Base-by-base conservation (phyloP, 2,329 filamentous ascomycete genomes). In the Metarhizium sp. region DNA sequence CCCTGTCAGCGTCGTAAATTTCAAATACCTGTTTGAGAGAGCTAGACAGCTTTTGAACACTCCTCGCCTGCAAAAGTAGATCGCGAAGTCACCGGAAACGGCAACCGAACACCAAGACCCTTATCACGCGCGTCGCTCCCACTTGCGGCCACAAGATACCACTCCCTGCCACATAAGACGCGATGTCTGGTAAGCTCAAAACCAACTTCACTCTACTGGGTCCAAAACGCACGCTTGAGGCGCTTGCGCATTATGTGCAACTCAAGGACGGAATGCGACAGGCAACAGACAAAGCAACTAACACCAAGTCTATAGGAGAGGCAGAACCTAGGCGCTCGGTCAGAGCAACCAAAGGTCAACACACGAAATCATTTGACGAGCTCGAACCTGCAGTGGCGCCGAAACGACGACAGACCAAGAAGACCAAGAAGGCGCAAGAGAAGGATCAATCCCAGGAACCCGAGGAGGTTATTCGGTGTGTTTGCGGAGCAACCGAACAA, bases 321-420 rank as follows among this genome's bases (percentile, higher is more conserved):
- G 71, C 75, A 57, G 92, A 96, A 80, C 89, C 91, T 57, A 87
- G 94, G 70, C 89, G 94, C 68, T 99, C 94, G 47, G 92, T 94
- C 61, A 88, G 94, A 66, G 91, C 92, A 65, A 99, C 94, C 60
- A 99, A 99, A 69, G 94, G 94, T 68, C 92, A 96, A 66, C 91
- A 97, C 72, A 87, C 85, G 30, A 96, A 96, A 72, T 87, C 88
- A 61, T 86, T 90, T 63, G 91, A 96, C 67, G 79, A 87, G 55
- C 80, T 88, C 62, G 87, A 90, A 59, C 75, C 75, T 2, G 67
- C 75, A 57, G 76, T 80, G 55, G 70, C 72, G 8, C 73, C 79
- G 54, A 85, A 85, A 66, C 74, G 74, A 65, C 77, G 76, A 73
- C 69, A 71, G 57, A 71, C 69, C 64, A 75, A 75, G 63, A 74